Percentiles rank a stretch among this genome's conserved stretches.
Conservation (phyloP, 345 rosid genomes). For the Populus deltoides region DNA sequence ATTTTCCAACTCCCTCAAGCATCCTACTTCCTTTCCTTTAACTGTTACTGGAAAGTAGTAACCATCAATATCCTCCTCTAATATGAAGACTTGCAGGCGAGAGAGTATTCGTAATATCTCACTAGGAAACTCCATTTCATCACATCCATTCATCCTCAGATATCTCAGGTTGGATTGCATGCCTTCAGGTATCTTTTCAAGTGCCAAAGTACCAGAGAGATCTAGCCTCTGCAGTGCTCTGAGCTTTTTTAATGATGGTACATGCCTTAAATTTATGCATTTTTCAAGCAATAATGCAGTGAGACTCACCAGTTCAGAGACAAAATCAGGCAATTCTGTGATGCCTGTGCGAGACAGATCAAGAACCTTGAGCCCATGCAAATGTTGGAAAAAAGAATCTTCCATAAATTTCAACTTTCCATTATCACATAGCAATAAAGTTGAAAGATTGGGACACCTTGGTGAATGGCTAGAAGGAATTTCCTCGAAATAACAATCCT, state of each 20-base stretch:
- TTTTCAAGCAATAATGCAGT: background rate
- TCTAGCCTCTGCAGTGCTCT: background rate
- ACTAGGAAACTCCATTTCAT: slow-evolving; percentile 4
- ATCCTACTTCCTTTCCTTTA: slow-evolving; percentile 6
- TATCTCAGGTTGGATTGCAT: no score
- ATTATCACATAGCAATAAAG: background rate
- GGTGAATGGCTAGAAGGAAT: no score
- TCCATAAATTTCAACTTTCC: background rate
- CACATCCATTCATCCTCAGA: no score
- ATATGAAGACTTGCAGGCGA: background rate
- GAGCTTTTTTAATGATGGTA: background rate
- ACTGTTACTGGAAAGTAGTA: background rate
- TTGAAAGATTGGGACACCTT: no score
- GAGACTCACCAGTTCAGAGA: no score
- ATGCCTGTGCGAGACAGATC: no score
- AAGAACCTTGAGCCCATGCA: background rate
- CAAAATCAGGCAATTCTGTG: no score
- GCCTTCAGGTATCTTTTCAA: no score
- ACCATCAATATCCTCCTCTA: background rate
- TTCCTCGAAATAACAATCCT: background rate
- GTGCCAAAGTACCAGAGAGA: no score
- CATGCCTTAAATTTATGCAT: background rate
- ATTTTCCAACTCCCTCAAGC: background rate
- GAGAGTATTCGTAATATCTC: slow-evolving; percentile 11
- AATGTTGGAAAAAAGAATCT: slow-evolving; percentile 5